phyloP scores from a whole-genome alignment of 192 early-diverging fungal species.

The Backusella westeae region DNA sequence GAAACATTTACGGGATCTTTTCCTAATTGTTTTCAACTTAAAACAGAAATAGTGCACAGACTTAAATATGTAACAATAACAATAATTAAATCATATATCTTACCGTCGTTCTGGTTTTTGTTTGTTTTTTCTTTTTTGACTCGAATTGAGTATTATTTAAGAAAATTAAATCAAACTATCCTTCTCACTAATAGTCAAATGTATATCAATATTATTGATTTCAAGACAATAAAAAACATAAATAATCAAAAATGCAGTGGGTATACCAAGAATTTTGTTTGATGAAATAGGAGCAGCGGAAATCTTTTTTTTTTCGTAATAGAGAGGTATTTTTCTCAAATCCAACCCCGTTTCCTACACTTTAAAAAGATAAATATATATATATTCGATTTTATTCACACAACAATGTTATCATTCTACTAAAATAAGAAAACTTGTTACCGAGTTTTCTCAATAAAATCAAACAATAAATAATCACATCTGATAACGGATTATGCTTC shows the following conservation, averaged over 20 bases:
- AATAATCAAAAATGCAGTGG: no score
- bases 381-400: no score
- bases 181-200: no score
- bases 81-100: neutral
- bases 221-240: no score
- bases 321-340: neutral
- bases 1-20: neutral
- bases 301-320: no score
- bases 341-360: neutral
- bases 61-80: neutral
- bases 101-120: neutral
- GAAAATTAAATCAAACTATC: neutral
- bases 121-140: neutral
- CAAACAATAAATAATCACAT: neutral
- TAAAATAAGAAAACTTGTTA: neutral
- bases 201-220: no score
- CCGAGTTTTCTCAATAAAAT: neutral
- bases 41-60: neutral
- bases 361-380: neutral
- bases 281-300: neutral
- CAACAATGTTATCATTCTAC: neutral
- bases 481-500: neutral
- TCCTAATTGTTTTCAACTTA: neutral
- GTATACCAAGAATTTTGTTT: no score
- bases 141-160: neutral